Percentiles rank a stretch among this genome's conserved stretches.
phyloP scores from a whole-genome alignment of 495 filamentous ascomycete species.

The Achaetomiella virescens region DNA sequence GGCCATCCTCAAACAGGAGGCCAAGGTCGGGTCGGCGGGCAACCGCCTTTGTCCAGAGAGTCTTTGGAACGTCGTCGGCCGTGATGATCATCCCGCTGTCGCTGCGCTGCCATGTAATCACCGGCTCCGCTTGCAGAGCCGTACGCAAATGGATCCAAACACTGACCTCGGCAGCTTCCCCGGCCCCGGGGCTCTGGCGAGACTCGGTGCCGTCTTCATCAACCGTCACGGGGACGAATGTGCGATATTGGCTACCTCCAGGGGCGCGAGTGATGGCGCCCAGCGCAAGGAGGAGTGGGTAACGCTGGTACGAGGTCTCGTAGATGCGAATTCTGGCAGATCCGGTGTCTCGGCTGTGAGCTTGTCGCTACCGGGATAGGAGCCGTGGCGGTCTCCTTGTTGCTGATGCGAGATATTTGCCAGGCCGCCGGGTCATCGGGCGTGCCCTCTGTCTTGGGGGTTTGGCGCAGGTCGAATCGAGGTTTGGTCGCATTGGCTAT shows the following conservation, averaged over 20 bases:
- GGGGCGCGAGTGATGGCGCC: slow-evolving; percentile 30
- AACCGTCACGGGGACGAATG: slow-evolving; percentile 24
- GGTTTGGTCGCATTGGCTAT: slow-evolving; percentile 29
- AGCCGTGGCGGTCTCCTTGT: slow-evolving; percentile 15
- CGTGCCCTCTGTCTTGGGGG: slow-evolving; percentile 9
- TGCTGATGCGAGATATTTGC: slow-evolving; percentile 25
- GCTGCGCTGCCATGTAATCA: slow-evolving; percentile 27
- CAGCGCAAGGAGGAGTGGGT: slow-evolving; percentile 28
- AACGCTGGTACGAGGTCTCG: slow-evolving; percentile 35
- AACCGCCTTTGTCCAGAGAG: slow-evolving; percentile 32
- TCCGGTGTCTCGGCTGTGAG: slow-evolving; percentile 22
- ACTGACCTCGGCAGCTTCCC: slow-evolving; percentile 26
- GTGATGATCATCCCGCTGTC: slow-evolving; percentile 28
- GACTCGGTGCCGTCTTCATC: slow-evolving; percentile 12
- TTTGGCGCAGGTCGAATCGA: slow-evolving; percentile 26
- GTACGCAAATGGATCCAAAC: slow-evolving; percentile 33
- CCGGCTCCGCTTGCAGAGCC: slow-evolving; percentile 23
- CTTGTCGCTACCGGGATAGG: slow-evolving; percentile 21
- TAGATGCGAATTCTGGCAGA: slow-evolving; percentile 33
- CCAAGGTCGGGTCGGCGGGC: slow-evolving; percentile 32
- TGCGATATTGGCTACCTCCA: slow-evolving; percentile 22
- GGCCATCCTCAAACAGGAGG: slow-evolving; percentile 30
- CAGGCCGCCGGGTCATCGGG: slow-evolving; percentile 24
- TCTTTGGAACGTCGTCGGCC: slow-evolving; percentile 27
- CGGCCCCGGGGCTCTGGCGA: neutral